phyloP scores from a whole-genome alignment of 768 basidiomycete species.

The Pulveroboletus sp. region DNA sequence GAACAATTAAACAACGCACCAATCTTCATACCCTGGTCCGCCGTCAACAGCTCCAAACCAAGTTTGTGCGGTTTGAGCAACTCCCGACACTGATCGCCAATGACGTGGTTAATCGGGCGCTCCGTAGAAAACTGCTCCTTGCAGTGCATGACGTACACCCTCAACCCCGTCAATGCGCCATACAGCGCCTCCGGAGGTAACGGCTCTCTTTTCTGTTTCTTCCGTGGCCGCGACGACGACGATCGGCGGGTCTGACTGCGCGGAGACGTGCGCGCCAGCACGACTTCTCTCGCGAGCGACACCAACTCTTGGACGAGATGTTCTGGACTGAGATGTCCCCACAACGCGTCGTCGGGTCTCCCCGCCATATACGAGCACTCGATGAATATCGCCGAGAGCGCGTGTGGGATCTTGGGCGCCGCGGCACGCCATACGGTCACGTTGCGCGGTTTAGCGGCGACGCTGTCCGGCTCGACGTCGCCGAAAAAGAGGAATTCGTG shows the following conservation, averaged over 20 bases:
- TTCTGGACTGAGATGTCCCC: constrained; percentile 84
- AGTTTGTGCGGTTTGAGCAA: constrained; percentile 60
- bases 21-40: constrained; percentile 79
- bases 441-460: constrained; percentile 61
- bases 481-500: constrained; percentile 92
- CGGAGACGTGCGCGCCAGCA: constrained; percentile 35
- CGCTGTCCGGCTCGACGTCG: constrained; percentile 84
- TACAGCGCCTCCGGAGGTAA: constrained; percentile 42
- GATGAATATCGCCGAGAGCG: constrained; percentile 81
- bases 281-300: constrained; percentile 66
- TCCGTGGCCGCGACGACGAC: constrained; percentile 23
- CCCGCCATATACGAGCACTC: constrained; percentile 90
- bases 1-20: constrained; percentile 43
- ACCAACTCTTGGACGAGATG: constrained; percentile 76
- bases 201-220: constrained; percentile 38
- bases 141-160: constrained; percentile 83
- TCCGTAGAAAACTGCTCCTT: constrained; percentile 66
- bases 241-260: background rate
- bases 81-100: constrained; percentile 67
- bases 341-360: constrained; percentile 63
- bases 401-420: constrained; percentile 69
- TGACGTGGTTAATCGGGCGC: constrained; percentile 58
- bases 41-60: constrained; percentile 68
- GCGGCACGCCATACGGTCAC: constrained; percentile 78
- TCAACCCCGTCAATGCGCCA: constrained; percentile 55